Conservation (phyloP, 345 rosid genomes). For the Dovyalis caffra region DNA sequence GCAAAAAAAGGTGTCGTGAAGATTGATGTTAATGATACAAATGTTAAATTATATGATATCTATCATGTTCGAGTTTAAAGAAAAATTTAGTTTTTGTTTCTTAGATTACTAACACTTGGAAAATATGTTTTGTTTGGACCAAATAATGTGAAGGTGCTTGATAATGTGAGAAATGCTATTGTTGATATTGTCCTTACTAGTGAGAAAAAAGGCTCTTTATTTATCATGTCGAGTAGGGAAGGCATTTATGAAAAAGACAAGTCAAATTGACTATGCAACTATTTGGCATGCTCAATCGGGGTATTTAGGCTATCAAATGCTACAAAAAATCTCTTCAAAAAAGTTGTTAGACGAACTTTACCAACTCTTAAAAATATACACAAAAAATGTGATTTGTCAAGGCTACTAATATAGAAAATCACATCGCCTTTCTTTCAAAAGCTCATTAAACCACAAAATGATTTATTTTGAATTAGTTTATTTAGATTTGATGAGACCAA, state of each 20-base stretch:
- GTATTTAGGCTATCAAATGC: slow-evolving; percentile 16
- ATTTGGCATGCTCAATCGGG: slow-evolving; percentile 21
- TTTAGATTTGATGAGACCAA: slow-evolving; percentile 3
- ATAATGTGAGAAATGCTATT: background rate
- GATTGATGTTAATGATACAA: background rate
- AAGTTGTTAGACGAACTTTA: slow-evolving; percentile 9
- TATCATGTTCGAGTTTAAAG: slow-evolving; percentile 13
- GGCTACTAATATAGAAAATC: slow-evolving; percentile 17
- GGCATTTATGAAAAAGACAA: slow-evolving; percentile 14
- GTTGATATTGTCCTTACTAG: slow-evolving; percentile 11
- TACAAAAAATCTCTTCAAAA: slow-evolving; percentile 13
- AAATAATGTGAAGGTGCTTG: slow-evolving; percentile 11
- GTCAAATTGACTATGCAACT: slow-evolving; percentile 3
- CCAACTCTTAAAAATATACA: background rate
- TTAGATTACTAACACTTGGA: slow-evolving; percentile 6
- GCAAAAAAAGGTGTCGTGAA: background rate
- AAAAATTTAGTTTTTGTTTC: slow-evolving; percentile 12
- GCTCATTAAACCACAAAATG: background rate
- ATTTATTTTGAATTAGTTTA: slow-evolving; percentile 8
- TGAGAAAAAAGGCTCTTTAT: no score
- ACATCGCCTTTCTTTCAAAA: slow-evolving; percentile 16
- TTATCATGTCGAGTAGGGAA: slow-evolving; percentile 6
- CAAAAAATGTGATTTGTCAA: background rate
- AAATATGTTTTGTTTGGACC: slow-evolving; percentile 19
- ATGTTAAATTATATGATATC: background rate